Evolutionary conservation across 768 basidiomycete species (phyloP).

Genomic region (Collybia sordida): DNA sequence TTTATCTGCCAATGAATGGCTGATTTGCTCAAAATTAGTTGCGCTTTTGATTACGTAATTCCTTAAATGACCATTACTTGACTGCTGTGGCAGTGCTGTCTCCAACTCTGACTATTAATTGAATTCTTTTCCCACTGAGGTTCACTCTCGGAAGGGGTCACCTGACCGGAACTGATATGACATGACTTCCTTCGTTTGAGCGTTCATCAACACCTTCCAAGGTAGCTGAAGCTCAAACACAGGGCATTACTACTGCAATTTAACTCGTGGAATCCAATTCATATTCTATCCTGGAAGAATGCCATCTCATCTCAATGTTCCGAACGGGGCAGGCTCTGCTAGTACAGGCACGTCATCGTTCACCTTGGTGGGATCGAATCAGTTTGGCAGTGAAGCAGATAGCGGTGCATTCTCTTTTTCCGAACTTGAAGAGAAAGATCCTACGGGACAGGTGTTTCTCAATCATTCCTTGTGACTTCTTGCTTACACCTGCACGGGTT

Average conservation of each 20-base stretch:
- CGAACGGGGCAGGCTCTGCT: conserved; percentile 15
- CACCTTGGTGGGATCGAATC: conserved; percentile 23
- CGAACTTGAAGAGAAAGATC: conserved; percentile 46
- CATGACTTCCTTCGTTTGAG: background rate
- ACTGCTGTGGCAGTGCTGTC: too few species aligned
- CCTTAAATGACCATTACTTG: too few species aligned
- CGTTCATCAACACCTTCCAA: background rate
- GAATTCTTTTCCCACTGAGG: too few species aligned
- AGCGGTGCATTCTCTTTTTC: conserved; percentile 29
- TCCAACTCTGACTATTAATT: too few species aligned
- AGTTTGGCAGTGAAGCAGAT: conserved; percentile 10
- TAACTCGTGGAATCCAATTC: too few species aligned
- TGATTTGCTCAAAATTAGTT: too few species aligned
- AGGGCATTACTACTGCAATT: too few species aligned
- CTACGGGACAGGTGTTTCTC: conserved; percentile 42
- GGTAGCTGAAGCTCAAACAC: too few species aligned
- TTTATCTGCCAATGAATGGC: too few species aligned
- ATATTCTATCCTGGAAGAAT: conserved; percentile 6
- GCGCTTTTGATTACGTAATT: too few species aligned
- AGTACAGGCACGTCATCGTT: conserved; percentile 20
- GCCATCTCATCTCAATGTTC: conserved; percentile 16
- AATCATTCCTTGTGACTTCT: background rate
- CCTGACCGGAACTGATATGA: background rate
- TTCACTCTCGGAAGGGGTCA: background rate
- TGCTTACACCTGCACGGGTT: background rate